phyloP scores from a whole-genome alignment of 2,329 filamentous ascomycete species.

The Diaporthe sp. region DNA sequence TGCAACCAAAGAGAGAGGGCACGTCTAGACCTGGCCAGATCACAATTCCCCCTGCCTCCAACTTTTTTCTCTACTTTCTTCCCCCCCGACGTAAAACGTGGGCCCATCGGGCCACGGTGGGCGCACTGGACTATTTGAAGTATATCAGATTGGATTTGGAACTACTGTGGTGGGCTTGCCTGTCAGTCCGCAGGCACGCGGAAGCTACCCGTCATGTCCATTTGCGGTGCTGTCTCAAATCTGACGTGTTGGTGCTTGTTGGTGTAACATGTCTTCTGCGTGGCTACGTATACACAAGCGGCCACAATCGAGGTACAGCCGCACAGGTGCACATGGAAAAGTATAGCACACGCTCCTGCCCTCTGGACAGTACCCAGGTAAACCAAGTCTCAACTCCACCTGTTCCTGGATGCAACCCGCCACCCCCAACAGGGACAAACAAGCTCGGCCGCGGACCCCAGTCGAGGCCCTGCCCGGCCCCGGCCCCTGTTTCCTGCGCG shows the following conservation, averaged over 20 bases:
- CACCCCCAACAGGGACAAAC: slow-evolving; percentile 16
- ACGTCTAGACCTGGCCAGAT: slow-evolving; percentile 17
- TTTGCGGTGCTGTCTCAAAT: not conserved
- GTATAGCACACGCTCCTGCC: not conserved
- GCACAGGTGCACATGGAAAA: not conserved
- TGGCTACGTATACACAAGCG: not conserved
- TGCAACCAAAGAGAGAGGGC: not conserved
- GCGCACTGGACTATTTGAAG: slow-evolving; percentile 11
- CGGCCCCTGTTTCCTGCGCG: slow-evolving; percentile 14
- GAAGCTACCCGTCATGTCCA: not conserved
- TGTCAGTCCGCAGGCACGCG: not conserved
- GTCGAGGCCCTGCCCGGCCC: not conserved
- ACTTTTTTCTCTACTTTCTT: not conserved
- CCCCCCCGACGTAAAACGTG: not conserved
- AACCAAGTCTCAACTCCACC: slow-evolving; percentile 3
- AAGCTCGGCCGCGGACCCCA: slow-evolving; percentile 33
- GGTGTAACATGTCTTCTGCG: slow-evolving; percentile 9
- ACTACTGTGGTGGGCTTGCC: not conserved
- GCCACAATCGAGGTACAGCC: not conserved
- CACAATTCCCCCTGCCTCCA: not conserved
- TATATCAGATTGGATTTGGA: slow-evolving; percentile 20
- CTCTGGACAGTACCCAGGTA: not conserved
- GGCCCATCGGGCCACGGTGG: not conserved
- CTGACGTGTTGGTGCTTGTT: not conserved
- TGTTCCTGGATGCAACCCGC: slow-evolving; percentile 34